Conservation (phyloP, 2,329 filamentous ascomycete species). For the Fusarium aywerte region DNA sequence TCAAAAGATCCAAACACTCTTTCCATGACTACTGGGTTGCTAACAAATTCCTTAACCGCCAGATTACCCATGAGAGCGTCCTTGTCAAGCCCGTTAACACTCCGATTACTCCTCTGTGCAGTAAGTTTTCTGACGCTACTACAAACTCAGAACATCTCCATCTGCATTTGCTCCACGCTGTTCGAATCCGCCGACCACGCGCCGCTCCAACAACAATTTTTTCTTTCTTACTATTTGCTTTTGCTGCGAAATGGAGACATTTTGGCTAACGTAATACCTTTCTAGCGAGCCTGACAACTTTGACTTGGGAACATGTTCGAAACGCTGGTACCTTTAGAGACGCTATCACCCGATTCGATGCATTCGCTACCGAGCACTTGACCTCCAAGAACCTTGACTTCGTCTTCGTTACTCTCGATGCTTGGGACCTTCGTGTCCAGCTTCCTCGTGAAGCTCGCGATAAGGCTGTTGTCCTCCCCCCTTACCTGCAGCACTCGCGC, state of each 20-base stretch:
- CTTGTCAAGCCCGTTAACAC: conserved; percentile 99
- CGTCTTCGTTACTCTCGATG: conserved; percentile 97
- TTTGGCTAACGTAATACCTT: conserved; percentile 36
- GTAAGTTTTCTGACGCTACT: conserved; percentile 69
- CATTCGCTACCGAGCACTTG: conserved; percentile 92
- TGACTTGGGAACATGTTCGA: conserved; percentile 99
- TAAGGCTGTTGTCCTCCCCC: conserved; percentile 95
- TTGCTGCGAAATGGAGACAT: conserved; percentile 8
- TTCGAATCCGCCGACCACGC: conserved; percentile 28
- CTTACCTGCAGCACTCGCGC: conserved; percentile 96
- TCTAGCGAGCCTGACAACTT: conserved; percentile 91
- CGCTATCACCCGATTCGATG: conserved; percentile 93
- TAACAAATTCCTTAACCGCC: conserved; percentile 36
- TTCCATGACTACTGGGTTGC: conserved; percentile 6
- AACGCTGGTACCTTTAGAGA: conserved; percentile 97
- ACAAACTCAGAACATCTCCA: conserved; percentile 28
- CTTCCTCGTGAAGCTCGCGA: conserved; percentile 96
- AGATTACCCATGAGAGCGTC: conserved; percentile 95
- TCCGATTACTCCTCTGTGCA: conserved; percentile 97
- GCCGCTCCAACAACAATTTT: conserved; percentile 19
- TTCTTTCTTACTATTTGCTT: background rate
- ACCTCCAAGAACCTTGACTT: conserved; percentile 93
- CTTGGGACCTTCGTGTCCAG: conserved; percentile 98
- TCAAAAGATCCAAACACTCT: background rate
- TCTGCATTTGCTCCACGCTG: conserved; percentile 37